These are phyloP conservation scores for Eucalyptus sp. DNA, from an alignment of 345 rosid genomes.

Conservation along the genomic window DNA sequence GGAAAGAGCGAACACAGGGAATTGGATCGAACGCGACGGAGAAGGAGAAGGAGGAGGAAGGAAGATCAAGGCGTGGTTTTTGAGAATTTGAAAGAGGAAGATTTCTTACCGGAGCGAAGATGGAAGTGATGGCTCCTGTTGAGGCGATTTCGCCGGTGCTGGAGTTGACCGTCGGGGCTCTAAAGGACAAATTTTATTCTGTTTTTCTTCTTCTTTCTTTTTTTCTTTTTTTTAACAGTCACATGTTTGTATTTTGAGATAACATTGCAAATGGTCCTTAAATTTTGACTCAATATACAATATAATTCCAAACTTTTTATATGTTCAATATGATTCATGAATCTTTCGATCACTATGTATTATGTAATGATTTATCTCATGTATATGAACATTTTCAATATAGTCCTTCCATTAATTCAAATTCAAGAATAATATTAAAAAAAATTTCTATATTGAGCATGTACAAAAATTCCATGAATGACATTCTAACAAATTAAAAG, in stretches of 20 bases:
- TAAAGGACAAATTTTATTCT: neutral
- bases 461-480: no score
- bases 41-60: neutral
- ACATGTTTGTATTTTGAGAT: neutral
- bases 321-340: accelerated
- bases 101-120: neutral
- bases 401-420: no score
- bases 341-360: no score
- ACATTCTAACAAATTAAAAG: no score
- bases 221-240: neutral
- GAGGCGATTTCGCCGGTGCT: neutral
- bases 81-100: neutral
- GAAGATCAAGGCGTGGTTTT: neutral
- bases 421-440: no score
- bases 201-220: accelerated
- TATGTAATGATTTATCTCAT: no score
- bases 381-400: no score
- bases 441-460: no score
- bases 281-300: no score
- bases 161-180: neutral
- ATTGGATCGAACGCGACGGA: neutral
- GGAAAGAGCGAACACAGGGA: neutral
- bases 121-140: neutral
- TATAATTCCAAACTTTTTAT: accelerated
- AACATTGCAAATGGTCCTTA: accelerated